Evolutionary conservation across 108 stramenopile genomes (phyloP), one percentile per base, ranked within the genome.

Genomic region (Cyclotella baltica): DNA sequence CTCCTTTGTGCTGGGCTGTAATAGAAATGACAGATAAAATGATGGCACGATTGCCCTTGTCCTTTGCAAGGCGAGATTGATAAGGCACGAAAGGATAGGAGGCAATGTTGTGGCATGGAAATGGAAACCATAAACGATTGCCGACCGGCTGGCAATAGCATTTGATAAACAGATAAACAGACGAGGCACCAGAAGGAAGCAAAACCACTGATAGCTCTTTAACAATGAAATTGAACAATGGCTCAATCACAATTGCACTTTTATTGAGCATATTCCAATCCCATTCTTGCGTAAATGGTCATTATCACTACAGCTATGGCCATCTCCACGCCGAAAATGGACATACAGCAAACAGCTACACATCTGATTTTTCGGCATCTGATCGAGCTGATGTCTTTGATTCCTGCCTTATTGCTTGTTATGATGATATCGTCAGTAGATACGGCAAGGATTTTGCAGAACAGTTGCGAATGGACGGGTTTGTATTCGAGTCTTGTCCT

Each of bases 371-470:
- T 53, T 52, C 64, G 25, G 38, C 67, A 51, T 35, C 48, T 20
- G 59, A 34, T 23, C 30, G 23, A 25, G 31, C 67, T 25, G 68
- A 69, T 20, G 47, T 78, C 16, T 78, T 78, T 46, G 77, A 78
- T 20, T 62, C 62, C 18, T 70, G 70, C 34, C 68, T 78, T 27
- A 62, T 78, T 25, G 51, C 55, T 0, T 70, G 69, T 43, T 78
- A 78, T 56, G 40, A 34, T 0, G 70, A 78, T 46, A 63, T 71
- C 28, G 77, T 65, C 36, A 13, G 0, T 43, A 48, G 63, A 19
- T 78, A 71, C 48, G 77, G 77, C 22, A 28, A 52, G 20, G 69
- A 64, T 19, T 64, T 78, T 62, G 77, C 77, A 0, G 62, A 78
- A 10, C 47, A 37, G 6, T 47, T 78, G 2, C 15, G 29, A 59